Base-by-base conservation (phyloP, 345 rosid genomes). In the Clausena lansium region DNA sequence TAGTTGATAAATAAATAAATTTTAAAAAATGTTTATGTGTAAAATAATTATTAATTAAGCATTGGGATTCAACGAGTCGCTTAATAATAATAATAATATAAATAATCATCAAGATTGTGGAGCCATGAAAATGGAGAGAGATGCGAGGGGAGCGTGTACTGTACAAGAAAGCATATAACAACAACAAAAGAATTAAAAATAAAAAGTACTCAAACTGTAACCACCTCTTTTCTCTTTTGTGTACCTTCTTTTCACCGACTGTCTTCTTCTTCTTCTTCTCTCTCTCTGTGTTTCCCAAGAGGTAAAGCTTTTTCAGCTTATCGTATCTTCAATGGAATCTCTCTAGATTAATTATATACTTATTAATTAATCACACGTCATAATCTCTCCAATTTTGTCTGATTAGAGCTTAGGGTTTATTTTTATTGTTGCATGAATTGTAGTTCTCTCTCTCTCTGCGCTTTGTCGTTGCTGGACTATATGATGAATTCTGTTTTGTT, bases 361-460 rank as follows among this genome's bases (percentile, higher is more conserved):
- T 39, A 10, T 28, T 45, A 41, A 45, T 61, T 11, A 22, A 41
- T 30, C 20, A 30, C 36, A 6, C 45, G 8, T 7, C 38, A 9
- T 24, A 28, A 2, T 25, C 5, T 54, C n/a, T 14, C 39, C 17
- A 6, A 14, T n/a, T 68, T 74, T 62, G 22, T 68, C 67, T 19
- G 32, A 76, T 83, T 83, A 81, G 86, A 84, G 86, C 81, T 75
- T 71, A 35, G 64, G 72, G 28, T 17, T n/a, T 57, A 2, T 9
- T 11, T 28, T 60, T 20, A 6, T 32, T 4, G 33, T 10, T 25
- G 36, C 20, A 45, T 39, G 69, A 45, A 33, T 38, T 70, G 70
- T 27, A 33, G 9, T 65, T 66, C 54, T 66, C 8, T 11, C 33
- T 52, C 14, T 27, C 8, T 35, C 32, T 30, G 2, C 3, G 50